A percentile compares a stretch with the other conserved stretches of the same genome.
phyloP scores from a whole-genome alignment of 768 basidiomycete species.

The Tulasnella sp. region DNA sequence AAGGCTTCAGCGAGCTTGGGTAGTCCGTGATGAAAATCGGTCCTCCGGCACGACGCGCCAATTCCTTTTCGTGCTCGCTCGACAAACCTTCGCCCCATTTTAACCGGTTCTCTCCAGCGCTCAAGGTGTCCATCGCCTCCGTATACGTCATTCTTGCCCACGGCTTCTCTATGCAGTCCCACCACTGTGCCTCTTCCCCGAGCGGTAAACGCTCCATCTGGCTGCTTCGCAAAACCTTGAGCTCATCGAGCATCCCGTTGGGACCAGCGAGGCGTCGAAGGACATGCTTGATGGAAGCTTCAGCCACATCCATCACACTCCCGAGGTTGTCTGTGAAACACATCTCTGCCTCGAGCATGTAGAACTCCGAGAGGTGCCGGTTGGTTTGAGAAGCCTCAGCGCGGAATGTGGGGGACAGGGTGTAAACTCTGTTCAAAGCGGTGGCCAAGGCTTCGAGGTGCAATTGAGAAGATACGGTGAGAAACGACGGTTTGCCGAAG shows the following conservation, averaged over 20 bases:
- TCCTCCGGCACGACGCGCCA: constrained; percentile 59
- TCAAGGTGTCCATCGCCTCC: constrained; percentile 55
- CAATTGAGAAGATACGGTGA: constrained; percentile 93
- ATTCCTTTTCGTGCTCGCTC: constrained; percentile 89
- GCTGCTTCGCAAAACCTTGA: neutral
- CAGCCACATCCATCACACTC: constrained; percentile 45
- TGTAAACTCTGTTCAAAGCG: constrained; percentile 75
- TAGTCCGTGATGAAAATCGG: constrained; percentile 93
- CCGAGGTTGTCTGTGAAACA: constrained; percentile 41
- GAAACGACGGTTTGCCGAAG: constrained; percentile 63
- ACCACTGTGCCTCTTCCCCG: constrained; percentile 25
- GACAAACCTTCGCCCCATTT: constrained; percentile 61
- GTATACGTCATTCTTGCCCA: constrained; percentile 76
- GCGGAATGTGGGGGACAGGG: constrained; percentile 86
- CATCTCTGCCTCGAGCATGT: constrained; percentile 98
- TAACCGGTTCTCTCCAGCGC: constrained; percentile 27
- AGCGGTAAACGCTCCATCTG: constrained; percentile 5
- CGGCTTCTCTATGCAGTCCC: constrained; percentile 25
- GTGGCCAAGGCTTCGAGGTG: constrained; percentile 83
- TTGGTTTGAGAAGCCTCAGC: constrained; percentile 82
- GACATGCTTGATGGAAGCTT: constrained; percentile 39
- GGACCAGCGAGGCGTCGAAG: constrained; percentile 18
- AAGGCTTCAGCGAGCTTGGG: constrained; percentile 73
- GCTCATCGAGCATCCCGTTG: constrained; percentile 13
- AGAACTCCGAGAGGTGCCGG: constrained; percentile 94